Evolutionary conservation across 352 stramenopile species (phyloP), one percentile per base, ranked within the genome.

Genomic region (Globisporangium polare): DNA sequence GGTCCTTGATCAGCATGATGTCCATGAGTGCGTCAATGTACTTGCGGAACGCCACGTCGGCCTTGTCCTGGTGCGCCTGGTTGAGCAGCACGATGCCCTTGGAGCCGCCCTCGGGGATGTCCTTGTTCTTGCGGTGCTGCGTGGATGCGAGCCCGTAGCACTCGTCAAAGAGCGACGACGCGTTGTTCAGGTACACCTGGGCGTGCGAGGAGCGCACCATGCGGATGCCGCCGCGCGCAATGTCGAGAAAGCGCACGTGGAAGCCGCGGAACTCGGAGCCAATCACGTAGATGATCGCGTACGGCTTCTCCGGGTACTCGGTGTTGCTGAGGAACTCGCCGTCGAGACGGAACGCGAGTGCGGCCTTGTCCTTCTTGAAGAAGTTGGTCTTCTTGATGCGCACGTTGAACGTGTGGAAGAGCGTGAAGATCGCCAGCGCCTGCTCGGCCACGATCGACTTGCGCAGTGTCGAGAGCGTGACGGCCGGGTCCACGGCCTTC

Each of bases 111-210:
- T 99, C 97, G 2, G 97, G 96, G 63, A 99, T 99, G 72, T 99
- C 97, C 83, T 99, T 99, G 83, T 99, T 99, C 80, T 99, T 99
- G 42, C 97, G 86, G 69, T 99, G 96, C 72, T 99, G 97, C 8
- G 96, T 96, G 62, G 91, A 99, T 0, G 96, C 95, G 5, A 99
- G 75, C 12, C 89, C 89, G 74, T 99, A 99, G 62, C 86, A 97
- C 71, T 99, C 97, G 64, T 99, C 95, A 64, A 97, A 99, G 45
- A 98, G 96, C 53, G 92, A 91, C 39, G 92, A 86, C 20, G 88
- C 71, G 59, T 88, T 97, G 59, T 86, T 83, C 47, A 97, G 85
- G 46, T 97, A 98, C 52, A 99, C 96, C 46, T 92, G 78, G 2
- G 66, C 75, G 53, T 90, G 80, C 45, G 80, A 90, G 24, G 83